Base-by-base conservation (phyloP, 768 basidiomycete genomes). In the Rhodotorula babjevae region DNA sequence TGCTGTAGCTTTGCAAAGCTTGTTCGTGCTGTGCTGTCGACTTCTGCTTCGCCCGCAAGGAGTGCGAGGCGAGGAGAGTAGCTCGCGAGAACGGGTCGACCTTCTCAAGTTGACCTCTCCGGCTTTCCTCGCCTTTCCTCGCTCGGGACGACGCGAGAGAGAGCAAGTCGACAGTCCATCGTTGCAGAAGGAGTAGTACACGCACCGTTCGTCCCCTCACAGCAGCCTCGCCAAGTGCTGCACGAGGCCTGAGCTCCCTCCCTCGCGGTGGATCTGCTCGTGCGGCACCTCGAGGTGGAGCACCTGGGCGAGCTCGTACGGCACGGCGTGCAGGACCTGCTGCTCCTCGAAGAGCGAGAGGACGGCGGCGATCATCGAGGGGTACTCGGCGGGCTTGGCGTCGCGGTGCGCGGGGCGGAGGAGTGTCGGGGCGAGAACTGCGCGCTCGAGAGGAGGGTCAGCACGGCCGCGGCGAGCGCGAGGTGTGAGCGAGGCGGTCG, bases 341-440 rank as follows among this genome's bases (percentile, higher is more conserved):
- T 75, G 69, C 46, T 71, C 74, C 50, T 75, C 74, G 33, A 75
- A 57, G 55, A 75, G 61, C 23, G 59, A 56, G 12, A 75, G 33
- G 11, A 71, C 61, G 2, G 67, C 67, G 0, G 74, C 63, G n/a
- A 75, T 67, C 69, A 71, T 71, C 15, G 61, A 27, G 27, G 56
- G 61, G 25, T 67, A 15, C 42, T 75, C 69, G 40, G 21, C n/a
- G 2, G 64, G 69, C 36, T 66, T 42, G 7, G 74, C 50, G 29
- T 58, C 50, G 49, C 74, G 69, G 40, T 55, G 44, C 3, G 44
- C 23, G 2, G 74, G 74, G n/a, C 50, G 67, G 14, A 75, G 56
- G 19, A 75, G 61, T 0, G 61, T 62, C 10, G 74, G 74, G 0
- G 74, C 74, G 70, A 75, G 71, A 14, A 68, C 73, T 75, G 52